phyloP scores from a whole-genome alignment of 23 red algal species.

The Gracilaria domingensis region DNA sequence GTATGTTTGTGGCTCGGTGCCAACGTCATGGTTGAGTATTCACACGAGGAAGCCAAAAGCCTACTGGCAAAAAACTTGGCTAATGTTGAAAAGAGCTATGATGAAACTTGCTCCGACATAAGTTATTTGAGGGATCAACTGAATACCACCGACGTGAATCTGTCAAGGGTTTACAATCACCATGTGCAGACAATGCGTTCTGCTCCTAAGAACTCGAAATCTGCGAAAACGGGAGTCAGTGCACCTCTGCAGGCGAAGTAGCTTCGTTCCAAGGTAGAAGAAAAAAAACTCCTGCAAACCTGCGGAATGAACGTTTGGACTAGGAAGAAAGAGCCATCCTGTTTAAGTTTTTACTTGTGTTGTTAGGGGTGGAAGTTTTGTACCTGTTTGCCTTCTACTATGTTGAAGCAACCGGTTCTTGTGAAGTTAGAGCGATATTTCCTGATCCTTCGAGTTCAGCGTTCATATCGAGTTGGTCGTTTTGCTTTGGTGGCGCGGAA shows the following conservation, averaged over 20 bases:
- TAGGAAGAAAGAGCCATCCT: neutral
- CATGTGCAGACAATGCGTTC: conserved; percentile 64
- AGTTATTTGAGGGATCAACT: conserved; percentile 84
- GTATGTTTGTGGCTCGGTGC: conserved; percentile 95
- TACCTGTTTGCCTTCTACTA: neutral
- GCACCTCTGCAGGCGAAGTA: conserved; percentile 9
- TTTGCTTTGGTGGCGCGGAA: neutral
- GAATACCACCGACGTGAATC: conserved; percentile 93
- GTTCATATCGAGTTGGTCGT: neutral
- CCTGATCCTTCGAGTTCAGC: conserved; percentile 8
- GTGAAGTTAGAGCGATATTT: neutral
- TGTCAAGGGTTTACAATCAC: conserved; percentile 91
- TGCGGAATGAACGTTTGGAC: neutral
- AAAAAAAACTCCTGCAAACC: neutral
- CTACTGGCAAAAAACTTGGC: conserved; percentile 85
- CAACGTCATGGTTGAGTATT: conserved; percentile 96
- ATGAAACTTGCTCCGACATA: conserved; percentile 77
- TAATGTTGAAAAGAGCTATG: conserved; percentile 53
- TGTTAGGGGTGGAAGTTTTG: neutral
- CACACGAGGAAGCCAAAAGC: conserved; percentile 76
- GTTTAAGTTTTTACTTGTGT: neutral
- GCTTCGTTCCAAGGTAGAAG: neutral
- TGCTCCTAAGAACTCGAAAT: neutral
- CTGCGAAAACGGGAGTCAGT: neutral
- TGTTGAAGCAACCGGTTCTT: neutral